Evolutionary conservation across 441 rosid genomes (phyloP).

Genomic region (Croton laevigatus): DNA sequence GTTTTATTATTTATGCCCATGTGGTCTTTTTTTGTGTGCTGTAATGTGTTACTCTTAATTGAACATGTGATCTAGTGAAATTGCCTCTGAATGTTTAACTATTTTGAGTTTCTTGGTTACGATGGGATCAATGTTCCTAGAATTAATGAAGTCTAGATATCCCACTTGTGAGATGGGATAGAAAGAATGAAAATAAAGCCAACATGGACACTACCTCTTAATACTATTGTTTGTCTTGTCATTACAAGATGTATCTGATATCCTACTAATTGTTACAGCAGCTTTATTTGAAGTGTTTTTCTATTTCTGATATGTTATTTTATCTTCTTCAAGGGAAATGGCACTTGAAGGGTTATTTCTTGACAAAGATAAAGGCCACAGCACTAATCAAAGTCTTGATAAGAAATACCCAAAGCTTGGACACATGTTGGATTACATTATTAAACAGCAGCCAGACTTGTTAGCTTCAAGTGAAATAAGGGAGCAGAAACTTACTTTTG

Average conservation of each 20-base stretch:
- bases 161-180: background rate
- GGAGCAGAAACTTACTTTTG: constrained; percentile 77
- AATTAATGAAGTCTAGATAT: background rate
- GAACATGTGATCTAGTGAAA: background rate
- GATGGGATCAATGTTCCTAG: too few species aligned
- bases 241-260: background rate
- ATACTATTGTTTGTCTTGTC: background rate
- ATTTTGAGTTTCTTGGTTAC: background rate
- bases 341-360: constrained; percentile 90
- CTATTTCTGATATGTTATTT: constrained; percentile 5
- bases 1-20: background rate
- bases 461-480: constrained; percentile 67
- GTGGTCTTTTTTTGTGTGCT: background rate
- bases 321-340: constrained; percentile 61
- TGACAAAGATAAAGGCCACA: constrained; percentile 47
- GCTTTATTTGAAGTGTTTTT: background rate
- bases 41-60: background rate
- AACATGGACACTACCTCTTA: background rate
- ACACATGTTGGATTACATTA: constrained; percentile 71
- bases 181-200: background rate
- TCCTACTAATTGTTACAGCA: background rate
- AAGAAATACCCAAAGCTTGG: constrained; percentile 68
- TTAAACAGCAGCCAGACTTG: constrained; percentile 76
- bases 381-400: constrained; percentile 41
- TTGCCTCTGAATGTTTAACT: background rate